A percentile compares a stretch with the other conserved stretches of the same genome.
These are phyloP conservation scores for Rosellinia necatrix DNA, from an alignment of 2,329 filamentous ascomycete genomes.

Conservation along the genomic window DNA sequence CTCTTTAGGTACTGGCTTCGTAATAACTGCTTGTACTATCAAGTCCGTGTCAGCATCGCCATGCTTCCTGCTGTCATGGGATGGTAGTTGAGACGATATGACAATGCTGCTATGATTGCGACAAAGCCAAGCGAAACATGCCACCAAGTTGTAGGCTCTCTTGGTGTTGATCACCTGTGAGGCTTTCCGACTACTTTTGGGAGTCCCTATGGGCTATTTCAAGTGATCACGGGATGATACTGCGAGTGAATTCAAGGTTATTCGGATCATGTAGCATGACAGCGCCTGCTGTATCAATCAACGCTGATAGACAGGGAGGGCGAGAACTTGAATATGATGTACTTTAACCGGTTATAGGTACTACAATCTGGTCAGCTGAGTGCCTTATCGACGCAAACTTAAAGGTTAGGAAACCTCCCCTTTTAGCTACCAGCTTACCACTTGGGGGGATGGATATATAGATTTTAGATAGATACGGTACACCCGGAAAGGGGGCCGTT, in stretches of 20 bases:
- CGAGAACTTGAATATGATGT: slow-evolving; percentile 41
- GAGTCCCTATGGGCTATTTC: slow-evolving; percentile 45
- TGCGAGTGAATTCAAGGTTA: slow-evolving; percentile 45
- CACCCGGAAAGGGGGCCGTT: not conserved
- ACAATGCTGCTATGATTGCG: slow-evolving; percentile 42
- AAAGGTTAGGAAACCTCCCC: too few species aligned
- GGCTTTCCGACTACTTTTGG: slow-evolving; percentile 34
- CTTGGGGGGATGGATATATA: too few species aligned
- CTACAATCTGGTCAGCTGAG: slow-evolving; percentile 40
- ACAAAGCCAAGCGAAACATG: slow-evolving; percentile 47
- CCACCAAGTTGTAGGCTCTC: slow-evolving; percentile 32
- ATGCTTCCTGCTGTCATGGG: not conserved
- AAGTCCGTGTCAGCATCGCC: slow-evolving; percentile 12
- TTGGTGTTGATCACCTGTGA: not conserved
- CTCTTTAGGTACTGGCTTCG: slow-evolving; percentile 45
- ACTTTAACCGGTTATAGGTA: slow-evolving; percentile 44
- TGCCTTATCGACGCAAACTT: slow-evolving; percentile 29
- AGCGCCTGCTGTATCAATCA: slow-evolving; percentile 40
- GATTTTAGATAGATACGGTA: not conserved
- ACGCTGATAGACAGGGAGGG: slow-evolving; percentile 41
- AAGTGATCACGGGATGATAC: slow-evolving; percentile 43
- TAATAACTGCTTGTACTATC: slow-evolving; percentile 46
- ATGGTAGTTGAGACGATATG: not conserved
- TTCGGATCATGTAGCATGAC: slow-evolving; percentile 42
- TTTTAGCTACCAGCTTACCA: too few species aligned